A percentile compares a stretch with the other conserved stretches of the same genome.
Evolutionary conservation across 306 rosid genomes (phyloP).

Genomic region (Rubus parviflorus): DNA sequence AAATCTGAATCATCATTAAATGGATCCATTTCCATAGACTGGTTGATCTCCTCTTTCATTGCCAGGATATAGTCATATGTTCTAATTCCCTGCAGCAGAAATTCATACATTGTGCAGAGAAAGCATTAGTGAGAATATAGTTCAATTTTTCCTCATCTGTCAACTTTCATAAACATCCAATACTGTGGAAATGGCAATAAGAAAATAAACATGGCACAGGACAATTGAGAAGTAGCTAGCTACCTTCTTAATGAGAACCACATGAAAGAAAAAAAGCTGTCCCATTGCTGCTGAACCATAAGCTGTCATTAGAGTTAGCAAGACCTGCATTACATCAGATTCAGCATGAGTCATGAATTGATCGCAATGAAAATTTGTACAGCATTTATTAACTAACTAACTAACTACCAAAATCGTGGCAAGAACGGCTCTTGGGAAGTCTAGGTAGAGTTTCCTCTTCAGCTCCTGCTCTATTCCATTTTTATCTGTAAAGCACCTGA

Average conservation of each 20-base stretch:
- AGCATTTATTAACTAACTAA: background rate
- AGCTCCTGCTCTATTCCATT: conserved; percentile 73
- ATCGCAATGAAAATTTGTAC: background rate
- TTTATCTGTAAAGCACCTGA: conserved; percentile 79
- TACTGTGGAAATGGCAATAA: background rate
- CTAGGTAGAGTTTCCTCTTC: conserved; percentile 44
- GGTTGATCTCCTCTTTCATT: conserved; percentile 73
- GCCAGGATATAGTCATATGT: conserved; percentile 95
- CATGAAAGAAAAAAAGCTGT: conserved; percentile 91
- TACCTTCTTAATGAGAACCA: conserved; percentile 90
- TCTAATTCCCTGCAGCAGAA: conserved; percentile 72
- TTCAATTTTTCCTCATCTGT: background rate
- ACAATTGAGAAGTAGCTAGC: background rate
- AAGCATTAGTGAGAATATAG: background rate
- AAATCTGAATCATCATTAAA: conserved; percentile 70
- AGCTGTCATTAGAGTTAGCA: conserved; percentile 64
- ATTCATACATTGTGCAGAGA: background rate
- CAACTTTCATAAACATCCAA: background rate
- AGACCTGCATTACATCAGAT: conserved; percentile 49
- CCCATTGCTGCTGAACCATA: conserved; percentile 93
- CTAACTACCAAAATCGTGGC: conserved; percentile 60
- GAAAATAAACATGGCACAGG: background rate
- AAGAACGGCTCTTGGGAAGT: conserved; percentile 79
- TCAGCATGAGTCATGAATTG: conserved; percentile 9
- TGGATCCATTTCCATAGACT: conserved; percentile 59